Evolutionary conservation across 768 basidiomycete genomes (phyloP), one percentile per base, ranked within the genome.

Genomic region (Boletus pseudopeckii): DNA sequence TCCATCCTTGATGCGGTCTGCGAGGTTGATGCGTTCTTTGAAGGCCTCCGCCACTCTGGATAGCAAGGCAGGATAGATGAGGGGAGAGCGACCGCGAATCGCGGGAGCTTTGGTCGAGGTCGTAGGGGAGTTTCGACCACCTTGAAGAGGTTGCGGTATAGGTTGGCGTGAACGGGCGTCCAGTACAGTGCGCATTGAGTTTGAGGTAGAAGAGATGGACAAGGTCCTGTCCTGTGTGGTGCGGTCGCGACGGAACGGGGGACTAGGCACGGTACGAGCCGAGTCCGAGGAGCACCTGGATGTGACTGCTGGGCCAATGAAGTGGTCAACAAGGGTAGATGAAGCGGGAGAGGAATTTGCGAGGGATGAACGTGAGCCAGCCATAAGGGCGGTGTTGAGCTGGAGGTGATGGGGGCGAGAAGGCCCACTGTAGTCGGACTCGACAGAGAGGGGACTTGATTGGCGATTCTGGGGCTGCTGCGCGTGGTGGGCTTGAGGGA

Each of bases 11-110:
- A 88, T 72, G 48, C 88, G 81, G 72, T 98, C 95, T 10, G 81
- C 66, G 43, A 92, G 74, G 13, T 75, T 63, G 63, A 98, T 84
- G 42, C 92, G 86, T 54, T 88, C 82, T 46, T 86, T 86, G 75
- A 99, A 97, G 4, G 92, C 92, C 57, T 92, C 90, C 2, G 95
- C 94, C 11, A 99, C 94, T 54, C 88, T 87, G 20, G 95, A 98
- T 7, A 98, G 81, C 22, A 98, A 77, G 2, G 97, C 97, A n/a
- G 97, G 95, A 74, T 98, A 97, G 48, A 98, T 86, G 40, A 88
- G 77, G 26, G 91, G 90, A 34, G 84, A 78, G 63, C 85, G 83
- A 26, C 44, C 28, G 40, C 77, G 80, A 24, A 76, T 64, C 40
- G 66, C 54, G 43, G 60, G 72, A 52, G 66, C 67, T 62, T 69